Conservation (phyloP, 495 filamentous ascomycete species). For the Penicillium psychrofluorescens region DNA sequence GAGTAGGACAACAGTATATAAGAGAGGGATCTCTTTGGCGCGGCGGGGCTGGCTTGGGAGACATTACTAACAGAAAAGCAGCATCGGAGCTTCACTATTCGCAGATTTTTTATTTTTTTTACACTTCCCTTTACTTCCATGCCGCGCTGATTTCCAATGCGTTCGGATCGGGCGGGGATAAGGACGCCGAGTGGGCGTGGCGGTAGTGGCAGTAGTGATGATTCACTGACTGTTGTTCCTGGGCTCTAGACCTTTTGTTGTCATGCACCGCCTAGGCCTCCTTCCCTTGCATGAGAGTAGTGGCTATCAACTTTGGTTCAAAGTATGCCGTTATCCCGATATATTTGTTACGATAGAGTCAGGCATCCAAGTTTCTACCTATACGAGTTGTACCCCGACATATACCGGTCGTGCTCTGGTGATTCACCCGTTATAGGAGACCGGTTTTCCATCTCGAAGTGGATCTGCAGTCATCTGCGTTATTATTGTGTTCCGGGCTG, state of each 20-base stretch:
- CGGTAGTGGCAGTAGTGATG: conserved; percentile 10
- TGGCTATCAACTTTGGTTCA: too few relatives aligned
- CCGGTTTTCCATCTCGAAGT: background rate
- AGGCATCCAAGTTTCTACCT: too few relatives aligned
- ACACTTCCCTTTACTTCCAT: too few relatives aligned
- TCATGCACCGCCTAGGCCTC: background rate
- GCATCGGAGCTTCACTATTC: background rate
- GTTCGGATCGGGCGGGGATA: conserved; percentile 28
- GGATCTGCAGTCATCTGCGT: conserved; percentile 6
- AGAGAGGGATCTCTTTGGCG: background rate
- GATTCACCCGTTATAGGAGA: too few relatives aligned
- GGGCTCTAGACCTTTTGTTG: background rate
- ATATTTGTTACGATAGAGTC: too few relatives aligned
- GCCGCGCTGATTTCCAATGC: conserved; percentile 16
- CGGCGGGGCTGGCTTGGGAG: background rate
- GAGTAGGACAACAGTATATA: conserved; percentile 5
- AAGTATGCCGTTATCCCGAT: too few relatives aligned
- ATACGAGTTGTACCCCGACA: too few relatives aligned
- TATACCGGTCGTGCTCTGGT: too few relatives aligned
- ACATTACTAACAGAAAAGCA: conserved; percentile 1
- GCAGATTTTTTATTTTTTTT: too few relatives aligned
- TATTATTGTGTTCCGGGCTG: background rate
- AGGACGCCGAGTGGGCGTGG: conserved; percentile 25
- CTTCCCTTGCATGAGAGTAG: background rate
- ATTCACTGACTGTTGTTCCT: too few relatives aligned